Conservation (phyloP, 352 stramenopile genomes). For the Blastocystis sp. region DNA sequence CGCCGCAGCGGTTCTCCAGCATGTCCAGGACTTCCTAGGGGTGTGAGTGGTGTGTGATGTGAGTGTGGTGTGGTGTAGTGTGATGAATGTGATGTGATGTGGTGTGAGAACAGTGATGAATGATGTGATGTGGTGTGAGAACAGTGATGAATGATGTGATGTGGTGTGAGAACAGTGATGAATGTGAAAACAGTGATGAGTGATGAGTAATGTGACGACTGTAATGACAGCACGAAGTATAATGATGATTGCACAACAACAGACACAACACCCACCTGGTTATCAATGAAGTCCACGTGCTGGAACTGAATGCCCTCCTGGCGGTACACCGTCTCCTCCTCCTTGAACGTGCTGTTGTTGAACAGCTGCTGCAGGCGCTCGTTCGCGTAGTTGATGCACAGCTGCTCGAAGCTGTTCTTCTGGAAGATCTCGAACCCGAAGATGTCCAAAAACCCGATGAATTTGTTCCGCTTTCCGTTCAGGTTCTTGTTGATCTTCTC, state of each 20-base stretch:
- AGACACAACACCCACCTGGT: constrained; percentile 73
- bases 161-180: constrained; percentile 69
- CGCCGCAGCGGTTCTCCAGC: constrained; percentile 57
- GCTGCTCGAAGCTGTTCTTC: constrained; percentile 87
- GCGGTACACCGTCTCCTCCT: constrained; percentile 81
- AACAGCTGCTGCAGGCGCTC: constrained; percentile 83
- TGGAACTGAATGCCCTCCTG: constrained; percentile 76
- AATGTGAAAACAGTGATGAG: background rate
- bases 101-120: constrained; percentile 71
- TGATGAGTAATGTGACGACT: background rate
- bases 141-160: no score
- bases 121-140: no score
- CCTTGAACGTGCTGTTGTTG: constrained; percentile 82
- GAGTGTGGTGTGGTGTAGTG: constrained; percentile 72
- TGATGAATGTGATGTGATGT: constrained; percentile 70
- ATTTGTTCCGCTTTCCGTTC: constrained; percentile 70
- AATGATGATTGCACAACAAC: constrained; percentile 69
- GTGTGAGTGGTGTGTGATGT: constrained; percentile 56
- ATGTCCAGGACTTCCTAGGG: constrained; percentile 59
- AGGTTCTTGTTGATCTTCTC: constrained; percentile 71
- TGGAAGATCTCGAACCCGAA: constrained; percentile 90
- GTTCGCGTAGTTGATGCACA: constrained; percentile 86
- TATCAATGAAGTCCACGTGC: constrained; percentile 80
- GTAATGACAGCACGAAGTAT: background rate
- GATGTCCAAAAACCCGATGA: constrained; percentile 87